Evolutionary conservation across 495 filamentous ascomycete genomes (phyloP).

Genomic region (Talaromyces liani): DNA sequence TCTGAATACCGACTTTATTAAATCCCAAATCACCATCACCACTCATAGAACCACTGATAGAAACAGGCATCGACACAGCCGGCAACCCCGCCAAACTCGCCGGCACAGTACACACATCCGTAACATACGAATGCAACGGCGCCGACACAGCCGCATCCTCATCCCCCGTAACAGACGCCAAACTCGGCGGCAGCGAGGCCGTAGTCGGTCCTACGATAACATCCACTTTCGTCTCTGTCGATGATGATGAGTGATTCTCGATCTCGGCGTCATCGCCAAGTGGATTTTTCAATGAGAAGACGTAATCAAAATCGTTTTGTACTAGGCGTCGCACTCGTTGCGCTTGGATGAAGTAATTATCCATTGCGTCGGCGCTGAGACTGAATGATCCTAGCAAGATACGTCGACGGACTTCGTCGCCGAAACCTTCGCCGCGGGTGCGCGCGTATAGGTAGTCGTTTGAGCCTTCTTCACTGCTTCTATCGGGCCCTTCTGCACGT

Average conservation of each 20-base stretch:
- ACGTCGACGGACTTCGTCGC: constrained; percentile 73
- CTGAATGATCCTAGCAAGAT: constrained; percentile 89
- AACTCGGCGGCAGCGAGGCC: constrained; percentile 63
- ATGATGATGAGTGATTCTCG: constrained; percentile 19
- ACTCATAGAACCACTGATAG: constrained; percentile 11
- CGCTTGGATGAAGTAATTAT: constrained; percentile 95
- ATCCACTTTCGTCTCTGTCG: constrained; percentile 53
- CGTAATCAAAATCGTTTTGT: constrained; percentile 72
- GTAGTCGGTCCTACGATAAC: constrained; percentile 84
- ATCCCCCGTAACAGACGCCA: constrained; percentile 41
- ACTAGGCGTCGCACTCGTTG: constrained; percentile 82
- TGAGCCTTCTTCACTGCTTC: constrained; percentile 21
- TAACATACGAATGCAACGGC: constrained; percentile 63
- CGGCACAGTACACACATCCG: constrained; percentile 93
- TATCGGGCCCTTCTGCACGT: constrained; percentile 28
- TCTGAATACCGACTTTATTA: constrained; percentile 62
- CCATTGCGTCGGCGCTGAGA: constrained; percentile 81
- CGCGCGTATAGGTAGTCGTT: constrained; percentile 61
- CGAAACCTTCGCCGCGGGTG: constrained; percentile 67
- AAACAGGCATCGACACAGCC: constrained; percentile 75
- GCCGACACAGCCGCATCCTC: constrained; percentile 20
- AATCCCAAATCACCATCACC: constrained; percentile 17
- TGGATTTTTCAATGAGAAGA: constrained; percentile 63
- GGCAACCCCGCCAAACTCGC: constrained; percentile 89
- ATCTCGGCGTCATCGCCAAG: constrained; percentile 31